These are phyloP conservation scores for Colletotrichum sp. DNA, from an alignment of 2,329 filamentous ascomycete genomes.

Conservation along the genomic window DNA sequence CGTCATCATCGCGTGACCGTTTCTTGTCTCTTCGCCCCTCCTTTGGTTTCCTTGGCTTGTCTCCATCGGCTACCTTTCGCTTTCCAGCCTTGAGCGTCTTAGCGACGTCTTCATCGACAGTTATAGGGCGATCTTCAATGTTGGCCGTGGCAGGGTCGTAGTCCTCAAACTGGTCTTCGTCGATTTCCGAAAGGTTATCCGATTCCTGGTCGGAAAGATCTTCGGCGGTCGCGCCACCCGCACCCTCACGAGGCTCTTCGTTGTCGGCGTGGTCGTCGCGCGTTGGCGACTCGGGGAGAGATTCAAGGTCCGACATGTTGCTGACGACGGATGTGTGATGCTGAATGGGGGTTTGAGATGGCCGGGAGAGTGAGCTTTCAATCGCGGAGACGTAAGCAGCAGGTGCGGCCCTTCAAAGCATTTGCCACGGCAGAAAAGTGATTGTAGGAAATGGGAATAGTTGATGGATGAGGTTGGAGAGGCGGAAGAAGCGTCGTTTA, in stretches of 20 bases:
- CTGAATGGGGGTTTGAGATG: not conserved
- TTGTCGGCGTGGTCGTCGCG: constrained; percentile 41
- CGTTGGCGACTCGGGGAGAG: constrained; percentile 41
- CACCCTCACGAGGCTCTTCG: constrained; percentile 43
- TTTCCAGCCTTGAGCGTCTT: constrained; percentile 69
- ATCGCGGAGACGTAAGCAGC: not conserved
- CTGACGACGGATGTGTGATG: not conserved
- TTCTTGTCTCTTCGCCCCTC: constrained; percentile 76
- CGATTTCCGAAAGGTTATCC: constrained; percentile 69
- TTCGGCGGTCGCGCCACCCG: constrained; percentile 43
- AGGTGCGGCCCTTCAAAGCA: not conserved
- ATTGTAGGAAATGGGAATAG: not conserved
- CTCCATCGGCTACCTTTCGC: constrained; percentile 68
- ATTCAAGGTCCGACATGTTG: constrained; percentile 53
- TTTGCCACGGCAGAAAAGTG: not conserved
- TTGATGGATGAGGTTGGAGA: not conserved
- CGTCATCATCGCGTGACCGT: constrained; percentile 56
- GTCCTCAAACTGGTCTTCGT: constrained; percentile 73
- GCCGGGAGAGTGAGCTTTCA: not conserved
- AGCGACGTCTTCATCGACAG: constrained; percentile 71
- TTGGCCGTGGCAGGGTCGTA: constrained; percentile 70
- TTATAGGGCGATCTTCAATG: constrained; percentile 67
- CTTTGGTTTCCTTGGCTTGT: constrained; percentile 74
- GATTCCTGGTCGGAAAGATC: constrained; percentile 60
- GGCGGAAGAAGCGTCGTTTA: not conserved